Base-by-base conservation (phyloP, 306 rosid genomes). In the Spatholobus suberectus region DNA sequence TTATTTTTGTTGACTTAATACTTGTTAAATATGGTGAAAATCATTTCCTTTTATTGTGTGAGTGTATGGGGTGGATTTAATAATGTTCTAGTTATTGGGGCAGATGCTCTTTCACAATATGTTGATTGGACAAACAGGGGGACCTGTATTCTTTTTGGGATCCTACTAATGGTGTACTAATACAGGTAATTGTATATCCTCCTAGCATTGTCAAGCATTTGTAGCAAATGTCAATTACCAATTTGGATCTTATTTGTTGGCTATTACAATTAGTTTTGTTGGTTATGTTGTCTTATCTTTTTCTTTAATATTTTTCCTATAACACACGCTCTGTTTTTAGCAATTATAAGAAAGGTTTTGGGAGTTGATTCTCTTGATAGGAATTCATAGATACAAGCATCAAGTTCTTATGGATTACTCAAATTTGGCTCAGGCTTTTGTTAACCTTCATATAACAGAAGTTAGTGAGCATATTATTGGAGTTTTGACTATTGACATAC, bases 41-140 rank as follows among this genome's bases (percentile, higher is more conserved):
- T 82, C 52, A 67, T 75, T 72, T 24, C 75, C 66, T 59, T 78
- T 54, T 71, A 51, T 26, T 70, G 12, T 70, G 12, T 54, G 40
- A 77, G 80, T 82, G 77, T 90, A 95, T 97, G 97, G 79, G 95
- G 95, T 47, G 97, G 97, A 27, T 95, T 95, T 86, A 81, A 81
- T 4, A 95, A 91, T 85, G 98, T 95, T 82, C 90, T 95, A 26
- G 97, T 95, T 75, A 71, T 95, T 8, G 98, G 98, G 63, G 98
- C 97, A 29, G 98, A 95, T 87, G 91, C 97, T 74, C 93, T 95
- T 87, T 93, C 98, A 81, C 94, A 95, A 71, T 85, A 87, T 74
- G 97, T 95, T 55, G 97, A 95, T 82, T 95, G 98, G 98, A 88
- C 95, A 0, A 97, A 95, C 81, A 89, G 98, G 89, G 95, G 95